Conservation (phyloP, 2,329 filamentous ascomycete species). For the Tothia fuscella region DNA sequence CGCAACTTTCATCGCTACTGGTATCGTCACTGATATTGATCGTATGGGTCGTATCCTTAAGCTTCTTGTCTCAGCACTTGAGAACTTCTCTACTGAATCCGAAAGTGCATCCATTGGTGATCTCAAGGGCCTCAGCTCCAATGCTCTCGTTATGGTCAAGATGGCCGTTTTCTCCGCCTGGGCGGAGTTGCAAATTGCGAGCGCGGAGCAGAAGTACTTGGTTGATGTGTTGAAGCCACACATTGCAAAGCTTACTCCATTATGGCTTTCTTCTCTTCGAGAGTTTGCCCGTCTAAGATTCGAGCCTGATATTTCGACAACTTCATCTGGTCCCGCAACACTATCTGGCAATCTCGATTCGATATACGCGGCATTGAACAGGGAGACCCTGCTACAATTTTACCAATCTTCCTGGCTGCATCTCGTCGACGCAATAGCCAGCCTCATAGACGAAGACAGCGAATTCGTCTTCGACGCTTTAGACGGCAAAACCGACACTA, state of each 20-base stretch:
- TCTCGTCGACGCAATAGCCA: constrained; percentile 92
- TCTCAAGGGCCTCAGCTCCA: constrained; percentile 81
- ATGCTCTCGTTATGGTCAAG: constrained; percentile 96
- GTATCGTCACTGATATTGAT: constrained; percentile 93
- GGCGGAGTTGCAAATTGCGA: constrained; percentile 94
- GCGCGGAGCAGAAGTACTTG: constrained; percentile 80
- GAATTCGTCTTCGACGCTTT: constrained; percentile 95
- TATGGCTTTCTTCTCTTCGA: constrained; percentile 86
- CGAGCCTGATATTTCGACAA: constrained; percentile 94
- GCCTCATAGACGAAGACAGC: constrained; percentile 92
- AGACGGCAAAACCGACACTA: constrained; percentile 56
- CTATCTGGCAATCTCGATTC: constrained; percentile 80
- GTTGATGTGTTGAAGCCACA: constrained; percentile 81
- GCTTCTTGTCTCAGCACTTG: constrained; percentile 76
- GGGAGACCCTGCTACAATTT: constrained; percentile 84
- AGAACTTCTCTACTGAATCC: constrained; percentile 71
- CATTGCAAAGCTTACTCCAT: constrained; percentile 75
- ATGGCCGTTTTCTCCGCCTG: constrained; percentile 95
- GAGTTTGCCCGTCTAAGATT: constrained; percentile 91
- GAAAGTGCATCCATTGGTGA: constrained; percentile 86
- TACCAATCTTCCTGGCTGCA: constrained; percentile 97
- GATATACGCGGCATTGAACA: constrained; percentile 87
- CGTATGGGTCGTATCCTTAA: constrained; percentile 98
- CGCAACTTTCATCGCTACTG: constrained; percentile 93
- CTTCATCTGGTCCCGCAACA: constrained; percentile 51